Evolutionary conservation across 208 protist genomes (phyloP).

Genomic region (Trypanosoma caninum): DNA sequence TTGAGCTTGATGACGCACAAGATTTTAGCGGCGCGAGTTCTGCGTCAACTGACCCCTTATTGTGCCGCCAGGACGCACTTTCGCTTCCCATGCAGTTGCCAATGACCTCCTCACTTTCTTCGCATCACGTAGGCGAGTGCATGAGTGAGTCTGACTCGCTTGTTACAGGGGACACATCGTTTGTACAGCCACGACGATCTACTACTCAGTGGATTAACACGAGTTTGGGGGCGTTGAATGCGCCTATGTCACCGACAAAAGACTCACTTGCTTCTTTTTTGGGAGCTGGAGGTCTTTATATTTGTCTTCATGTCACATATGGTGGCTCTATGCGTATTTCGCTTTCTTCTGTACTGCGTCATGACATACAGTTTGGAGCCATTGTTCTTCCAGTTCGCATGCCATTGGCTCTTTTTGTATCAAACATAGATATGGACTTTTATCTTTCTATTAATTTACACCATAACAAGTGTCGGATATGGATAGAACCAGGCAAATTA

Average conservation of each 20-base stretch:
- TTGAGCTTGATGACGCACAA: conserved; percentile 59
- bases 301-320: conserved; percentile 82
- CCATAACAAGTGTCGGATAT: conserved; percentile 48
- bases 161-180: not conserved
- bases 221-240: not conserved
- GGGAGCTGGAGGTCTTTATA: conserved; percentile 52
- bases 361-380: conserved; percentile 46
- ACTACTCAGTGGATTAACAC: not conserved
- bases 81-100: not conserved
- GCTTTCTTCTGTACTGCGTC: conserved; percentile 40
- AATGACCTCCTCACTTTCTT: not conserved
- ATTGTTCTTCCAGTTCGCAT: conserved; percentile 53
- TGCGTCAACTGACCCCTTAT: not conserved
- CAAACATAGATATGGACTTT: conserved; percentile 75
- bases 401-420: conserved; percentile 50
- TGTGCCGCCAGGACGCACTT: not conserved
- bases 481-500: conserved; percentile 68
- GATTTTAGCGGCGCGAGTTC: conserved; percentile 12
- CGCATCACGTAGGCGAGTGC: not conserved
- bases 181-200: not conserved
- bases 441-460: conserved; percentile 70
- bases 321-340: conserved; percentile 65
- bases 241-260: not conserved
- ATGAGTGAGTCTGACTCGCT: conserved; percentile 5
- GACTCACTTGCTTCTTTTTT: conserved; percentile 44